phyloP scores from a whole-genome alignment of 2,329 filamentous ascomycete genomes.

The Rosellinia necatrix region DNA sequence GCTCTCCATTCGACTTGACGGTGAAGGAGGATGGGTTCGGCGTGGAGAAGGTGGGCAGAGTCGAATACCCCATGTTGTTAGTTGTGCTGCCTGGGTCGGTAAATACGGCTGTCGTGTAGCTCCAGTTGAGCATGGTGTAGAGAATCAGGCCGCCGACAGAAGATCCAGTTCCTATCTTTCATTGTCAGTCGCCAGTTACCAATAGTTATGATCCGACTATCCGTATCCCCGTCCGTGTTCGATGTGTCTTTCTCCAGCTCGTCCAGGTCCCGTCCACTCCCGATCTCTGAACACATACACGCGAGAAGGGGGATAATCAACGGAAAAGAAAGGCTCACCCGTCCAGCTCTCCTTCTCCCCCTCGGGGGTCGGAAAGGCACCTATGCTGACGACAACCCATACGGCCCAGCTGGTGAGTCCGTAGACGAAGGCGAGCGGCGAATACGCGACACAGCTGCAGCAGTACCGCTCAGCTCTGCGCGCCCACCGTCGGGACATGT shows the following conservation, averaged over 20 bases:
- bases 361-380: slow-evolving; percentile 52
- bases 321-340: slow-evolving; percentile 54
- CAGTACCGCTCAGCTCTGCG: slow-evolving; percentile 79
- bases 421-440: slow-evolving; percentile 90
- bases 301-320: background rate
- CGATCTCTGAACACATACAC: too few species aligned
- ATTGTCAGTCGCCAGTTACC: slow-evolving; percentile 19
- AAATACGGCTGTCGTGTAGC: slow-evolving; percentile 92
- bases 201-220: too few species aligned
- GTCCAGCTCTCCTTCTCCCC: slow-evolving; percentile 55
- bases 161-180: slow-evolving; percentile 53
- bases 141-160: slow-evolving; percentile 71
- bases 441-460: slow-evolving; percentile 78
- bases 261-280: too few species aligned
- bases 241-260: too few species aligned
- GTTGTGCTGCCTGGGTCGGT: slow-evolving; percentile 80
- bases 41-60: slow-evolving; percentile 74
- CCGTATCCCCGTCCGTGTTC: too few species aligned
- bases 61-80: slow-evolving; percentile 72
- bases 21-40: slow-evolving; percentile 74
- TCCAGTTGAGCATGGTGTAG: slow-evolving; percentile 82
- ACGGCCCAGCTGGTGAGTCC: slow-evolving; percentile 88
- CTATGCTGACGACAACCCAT: slow-evolving; percentile 82
- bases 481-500: slow-evolving; percentile 66
- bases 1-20: slow-evolving; percentile 86